A percentile compares a stretch with the other conserved stretches of the same genome.
Conservation (phyloP, 2,329 filamentous ascomycete species). For the Cytospora leucostoma region DNA sequence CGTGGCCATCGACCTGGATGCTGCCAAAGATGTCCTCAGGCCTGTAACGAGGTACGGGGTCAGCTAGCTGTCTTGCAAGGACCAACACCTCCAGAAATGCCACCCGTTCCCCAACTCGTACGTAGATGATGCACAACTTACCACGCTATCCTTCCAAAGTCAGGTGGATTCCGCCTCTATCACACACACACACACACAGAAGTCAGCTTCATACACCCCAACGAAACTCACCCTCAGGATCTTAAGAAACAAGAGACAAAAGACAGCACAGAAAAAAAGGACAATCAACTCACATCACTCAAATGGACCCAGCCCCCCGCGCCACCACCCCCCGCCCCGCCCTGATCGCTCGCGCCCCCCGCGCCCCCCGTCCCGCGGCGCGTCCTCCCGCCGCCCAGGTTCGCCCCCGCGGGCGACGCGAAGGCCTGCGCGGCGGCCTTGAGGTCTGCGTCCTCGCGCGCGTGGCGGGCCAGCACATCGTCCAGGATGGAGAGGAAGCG, state of each 20-base stretch:
- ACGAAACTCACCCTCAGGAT: no score
- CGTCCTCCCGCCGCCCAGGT: conserved; percentile 52
- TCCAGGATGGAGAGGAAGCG: conserved; percentile 61
- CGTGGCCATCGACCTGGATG: conserved; percentile 61
- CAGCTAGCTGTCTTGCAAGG: not conserved
- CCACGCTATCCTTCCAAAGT: conserved; percentile 68
- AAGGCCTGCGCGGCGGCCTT: conserved; percentile 60
- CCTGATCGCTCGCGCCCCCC: conserved; percentile 59
- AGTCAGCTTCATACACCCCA: not conserved
- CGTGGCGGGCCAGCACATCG: conserved; percentile 57
- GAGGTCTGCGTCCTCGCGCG: conserved; percentile 57
- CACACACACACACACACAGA: not conserved
- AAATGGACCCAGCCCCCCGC: conserved; percentile 66
- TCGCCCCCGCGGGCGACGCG: conserved; percentile 58
- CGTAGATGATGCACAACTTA: conserved; percentile 20
- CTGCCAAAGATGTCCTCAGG: conserved; percentile 71
- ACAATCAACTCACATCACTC: conserved; percentile 48
- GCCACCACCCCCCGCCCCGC: conserved; percentile 61
- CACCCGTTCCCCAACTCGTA: not conserved
- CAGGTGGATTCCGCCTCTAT: conserved; percentile 60
- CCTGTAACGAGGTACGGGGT: conserved; percentile 30
- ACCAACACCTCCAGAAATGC: not conserved
- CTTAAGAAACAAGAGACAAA: not conserved
- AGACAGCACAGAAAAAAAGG: not conserved
- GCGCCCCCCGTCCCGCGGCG: conserved; percentile 56